Percentiles rank a stretch among this genome's conserved stretches.
These are phyloP conservation scores for Yamadazyma kanchanaburiensis DNA, from an alignment of 1,139 yeast species.

Conservation along the genomic window DNA sequence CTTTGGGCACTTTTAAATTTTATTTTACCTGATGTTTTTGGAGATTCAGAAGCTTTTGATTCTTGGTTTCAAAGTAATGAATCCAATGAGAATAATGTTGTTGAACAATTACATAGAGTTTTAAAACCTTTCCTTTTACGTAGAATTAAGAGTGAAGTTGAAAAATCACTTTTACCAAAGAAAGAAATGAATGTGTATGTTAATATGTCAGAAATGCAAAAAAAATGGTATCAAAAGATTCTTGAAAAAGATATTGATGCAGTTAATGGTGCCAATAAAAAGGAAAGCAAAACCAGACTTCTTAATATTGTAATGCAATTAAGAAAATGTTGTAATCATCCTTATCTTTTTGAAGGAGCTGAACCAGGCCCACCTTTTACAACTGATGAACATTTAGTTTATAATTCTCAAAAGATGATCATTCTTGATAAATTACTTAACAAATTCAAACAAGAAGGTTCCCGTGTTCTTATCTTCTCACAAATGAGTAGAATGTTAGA, in stretches of 20 bases:
- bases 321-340: slow-evolving; percentile 81
- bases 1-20: slow-evolving; percentile 79
- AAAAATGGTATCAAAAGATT: slow-evolving; percentile 70
- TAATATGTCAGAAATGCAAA: slow-evolving; percentile 75
- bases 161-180: slow-evolving; percentile 71
- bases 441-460: slow-evolving; percentile 63
- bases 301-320: slow-evolving; percentile 81
- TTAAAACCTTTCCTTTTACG: slow-evolving; percentile 72
- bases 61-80: slow-evolving; percentile 56
- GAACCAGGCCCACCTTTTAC: slow-evolving; percentile 88
- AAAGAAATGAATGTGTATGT: slow-evolving; percentile 70
- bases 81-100: slow-evolving; percentile 48
- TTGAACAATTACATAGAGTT: slow-evolving; percentile 86
- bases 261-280: slow-evolving; percentile 73
- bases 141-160: slow-evolving; percentile 77
- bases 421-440: slow-evolving; percentile 66
- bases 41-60: slow-evolving; percentile 71
- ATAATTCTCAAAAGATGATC: slow-evolving; percentile 68
- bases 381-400: slow-evolving; percentile 77
- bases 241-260: slow-evolving; percentile 81
- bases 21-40: slow-evolving; percentile 72
- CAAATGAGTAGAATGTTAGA: slow-evolving; percentile 83
- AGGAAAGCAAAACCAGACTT: slow-evolving; percentile 71
- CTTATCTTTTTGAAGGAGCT: slow-evolving; percentile 79
- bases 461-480: slow-evolving; percentile 72